A percentile compares a stretch with the other conserved stretches of the same genome.
phyloP scores from a whole-genome alignment of 2,329 filamentous ascomycete genomes.

The Talaromyces sp. region DNA sequence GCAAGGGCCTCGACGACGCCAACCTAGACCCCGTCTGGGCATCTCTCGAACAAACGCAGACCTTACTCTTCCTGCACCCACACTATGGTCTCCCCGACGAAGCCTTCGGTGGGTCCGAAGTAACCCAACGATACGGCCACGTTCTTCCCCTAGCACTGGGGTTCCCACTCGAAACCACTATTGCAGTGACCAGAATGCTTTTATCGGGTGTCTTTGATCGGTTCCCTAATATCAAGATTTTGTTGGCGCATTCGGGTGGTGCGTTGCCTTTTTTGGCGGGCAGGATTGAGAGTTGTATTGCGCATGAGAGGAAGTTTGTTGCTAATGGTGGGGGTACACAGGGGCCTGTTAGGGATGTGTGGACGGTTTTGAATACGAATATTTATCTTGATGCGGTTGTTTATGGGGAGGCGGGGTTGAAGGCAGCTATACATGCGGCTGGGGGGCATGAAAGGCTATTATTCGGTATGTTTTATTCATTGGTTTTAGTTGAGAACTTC shows the following conservation, averaged over 20 bases:
- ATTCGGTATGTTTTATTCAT: slow-evolving; percentile 35
- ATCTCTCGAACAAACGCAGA: slow-evolving; percentile 62
- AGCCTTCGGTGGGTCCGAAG: slow-evolving; percentile 76
- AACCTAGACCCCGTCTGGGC: slow-evolving; percentile 69
- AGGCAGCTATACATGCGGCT: slow-evolving; percentile 73
- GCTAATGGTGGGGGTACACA: slow-evolving; percentile 61
- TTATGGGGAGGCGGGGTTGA: slow-evolving; percentile 58
- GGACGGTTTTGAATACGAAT: slow-evolving; percentile 69
- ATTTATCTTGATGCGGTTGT: slow-evolving; percentile 76
- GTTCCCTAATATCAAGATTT: slow-evolving; percentile 66
- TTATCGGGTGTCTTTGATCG: slow-evolving; percentile 82
- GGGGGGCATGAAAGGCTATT: slow-evolving; percentile 41
- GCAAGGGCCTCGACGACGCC: slow-evolving; percentile 76
- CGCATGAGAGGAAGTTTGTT: slow-evolving; percentile 75
- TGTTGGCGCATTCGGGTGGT: slow-evolving; percentile 85
- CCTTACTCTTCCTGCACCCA: slow-evolving; percentile 81
- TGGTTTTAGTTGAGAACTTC: background rate
- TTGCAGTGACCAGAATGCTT: slow-evolving; percentile 83
- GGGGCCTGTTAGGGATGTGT: slow-evolving; percentile 58
- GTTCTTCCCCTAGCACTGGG: slow-evolving; percentile 82
- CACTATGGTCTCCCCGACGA: slow-evolving; percentile 83
- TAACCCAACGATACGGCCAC: slow-evolving; percentile 73
- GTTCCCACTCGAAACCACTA: slow-evolving; percentile 90
- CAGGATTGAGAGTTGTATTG: slow-evolving; percentile 80
- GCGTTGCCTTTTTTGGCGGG: slow-evolving; percentile 87